Conservation (phyloP, 768 basidiomycete species). For the Kwoniella europaea region DNA sequence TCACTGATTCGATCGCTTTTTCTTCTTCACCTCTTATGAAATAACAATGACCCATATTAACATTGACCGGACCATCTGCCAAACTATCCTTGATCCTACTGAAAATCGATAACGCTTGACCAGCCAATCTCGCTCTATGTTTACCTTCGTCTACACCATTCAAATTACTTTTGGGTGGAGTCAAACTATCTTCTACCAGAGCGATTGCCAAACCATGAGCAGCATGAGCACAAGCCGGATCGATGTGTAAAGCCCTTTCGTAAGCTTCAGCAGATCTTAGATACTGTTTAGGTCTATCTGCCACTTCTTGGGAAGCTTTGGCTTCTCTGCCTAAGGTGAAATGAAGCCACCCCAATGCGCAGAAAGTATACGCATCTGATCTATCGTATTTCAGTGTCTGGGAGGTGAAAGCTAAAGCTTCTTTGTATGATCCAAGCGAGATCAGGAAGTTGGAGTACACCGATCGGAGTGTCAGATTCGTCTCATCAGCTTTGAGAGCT, state of each 20-base stretch:
- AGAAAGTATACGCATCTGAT: slow-evolving; percentile 88
- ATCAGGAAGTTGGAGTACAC: slow-evolving; percentile 93
- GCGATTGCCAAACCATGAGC: slow-evolving; percentile 95
- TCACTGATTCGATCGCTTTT: slow-evolving; percentile 90
- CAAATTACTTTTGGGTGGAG: slow-evolving; percentile 64
- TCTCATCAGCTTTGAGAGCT: slow-evolving; percentile 74
- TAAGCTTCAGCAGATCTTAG: slow-evolving; percentile 86
- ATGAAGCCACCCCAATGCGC: slow-evolving; percentile 82
- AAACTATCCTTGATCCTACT: slow-evolving; percentile 87
- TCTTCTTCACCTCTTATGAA: slow-evolving; percentile 93
- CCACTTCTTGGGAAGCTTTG: slow-evolving; percentile 62
- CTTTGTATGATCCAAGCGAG: slow-evolving; percentile 64
- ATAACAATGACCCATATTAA: slow-evolving; percentile 97
- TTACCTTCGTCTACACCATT: slow-evolving; percentile 67
- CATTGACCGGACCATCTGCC: slow-evolving; percentile 80
- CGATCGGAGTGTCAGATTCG: slow-evolving; percentile 84
- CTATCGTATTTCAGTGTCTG: slow-evolving; percentile 81
- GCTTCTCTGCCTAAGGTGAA: slow-evolving; percentile 88
- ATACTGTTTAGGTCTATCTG: slow-evolving; percentile 79
- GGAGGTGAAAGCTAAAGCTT: slow-evolving; percentile 87
- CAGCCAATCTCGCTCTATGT: slow-evolving; percentile 67
- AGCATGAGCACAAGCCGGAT: slow-evolving; percentile 85
- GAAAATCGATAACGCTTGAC: slow-evolving; percentile 87
- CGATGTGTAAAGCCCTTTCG: slow-evolving; percentile 83
- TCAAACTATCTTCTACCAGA: slow-evolving; percentile 87